Evolutionary conservation across 352 stramenopile genomes (phyloP), one percentile per base, ranked within the genome.

Genomic region (Phytophthora fragariae): DNA sequence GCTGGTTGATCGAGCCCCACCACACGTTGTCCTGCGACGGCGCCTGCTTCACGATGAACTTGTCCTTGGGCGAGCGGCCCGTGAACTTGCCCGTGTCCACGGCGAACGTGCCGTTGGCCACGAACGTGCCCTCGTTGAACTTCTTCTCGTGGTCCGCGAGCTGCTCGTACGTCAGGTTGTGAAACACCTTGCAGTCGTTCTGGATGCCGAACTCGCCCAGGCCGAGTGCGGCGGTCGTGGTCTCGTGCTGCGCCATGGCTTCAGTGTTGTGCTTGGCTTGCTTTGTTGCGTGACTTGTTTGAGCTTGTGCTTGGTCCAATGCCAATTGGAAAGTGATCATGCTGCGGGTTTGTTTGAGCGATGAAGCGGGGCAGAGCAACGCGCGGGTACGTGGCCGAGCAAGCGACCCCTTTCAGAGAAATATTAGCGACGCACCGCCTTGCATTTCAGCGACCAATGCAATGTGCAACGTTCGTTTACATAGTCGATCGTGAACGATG

Each of bases 41-140:
- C 65, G 72, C 79, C 78, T 99, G 95, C 72, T 98, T 91, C 6
- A 99, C 98, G 70, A 99, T 96, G 83, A 94, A 99, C 84, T 99
- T 99, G 88, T 99, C 97, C 88, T 99, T 98, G 66, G 98, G 98
- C 75, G 95, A 99, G 64, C 97, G 94, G 70, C 98, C 98, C n/a
- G 98, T 99, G 86, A 99, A 99, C 80, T 99, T 99, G 73, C 98
- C 97, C 56, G 98, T 99, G 81, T 99, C 97, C 55, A 99, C 97
- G 53, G 91, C 91, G 81, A 99, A 99, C 52, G 97, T 99, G 72
- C 95, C 93, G 57, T 95, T 94, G 54, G 91, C 92, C 64, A 98
- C 82, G 57, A 97, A 90, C 71, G 83, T 62, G 69, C 92, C 85
- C 84, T 99, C 97, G 33, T 96, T 94, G 88, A 99, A 98, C 44